Percentiles rank a stretch among this genome's conserved stretches.
Conservation (phyloP, 2,329 filamentous ascomycete species). For the Claviceps arundinis region DNA sequence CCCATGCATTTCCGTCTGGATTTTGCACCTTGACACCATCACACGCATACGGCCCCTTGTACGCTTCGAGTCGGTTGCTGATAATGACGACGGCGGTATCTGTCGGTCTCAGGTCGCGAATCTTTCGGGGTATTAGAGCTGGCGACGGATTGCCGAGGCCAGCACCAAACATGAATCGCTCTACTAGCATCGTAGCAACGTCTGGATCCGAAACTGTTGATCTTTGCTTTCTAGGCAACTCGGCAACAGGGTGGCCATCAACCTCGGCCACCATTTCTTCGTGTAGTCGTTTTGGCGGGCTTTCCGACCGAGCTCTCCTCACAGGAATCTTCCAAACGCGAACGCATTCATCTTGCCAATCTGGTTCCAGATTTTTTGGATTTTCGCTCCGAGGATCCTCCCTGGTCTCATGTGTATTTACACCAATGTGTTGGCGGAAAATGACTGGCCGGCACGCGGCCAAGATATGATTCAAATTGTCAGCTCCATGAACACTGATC, state of each 20-base stretch:
- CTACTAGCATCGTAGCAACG: slow-evolving; percentile 18
- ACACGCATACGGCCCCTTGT: slow-evolving; percentile 44
- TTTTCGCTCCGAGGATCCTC: slow-evolving; percentile 23
- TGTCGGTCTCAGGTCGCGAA: slow-evolving; percentile 16
- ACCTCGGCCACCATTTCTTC: slow-evolving; percentile 7
- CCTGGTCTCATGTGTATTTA: slow-evolving; percentile 57
- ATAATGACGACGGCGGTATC: slow-evolving; percentile 43
- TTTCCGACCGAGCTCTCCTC: slow-evolving; percentile 18
- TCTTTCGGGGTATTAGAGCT: slow-evolving; percentile 13
- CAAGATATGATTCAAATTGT: slow-evolving; percentile 67
- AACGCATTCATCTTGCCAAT: slow-evolving; percentile 64
- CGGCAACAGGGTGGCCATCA: neutral
- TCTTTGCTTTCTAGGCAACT: slow-evolving; percentile 4
- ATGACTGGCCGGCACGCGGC: slow-evolving; percentile 78
- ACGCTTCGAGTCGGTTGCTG: slow-evolving; percentile 52
- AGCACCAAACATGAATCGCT: slow-evolving; percentile 24
- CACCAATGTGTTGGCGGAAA: slow-evolving; percentile 67
- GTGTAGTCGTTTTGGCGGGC: slow-evolving; percentile 21
- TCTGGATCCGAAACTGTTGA: slow-evolving; percentile 16
- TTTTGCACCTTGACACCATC: slow-evolving; percentile 10
- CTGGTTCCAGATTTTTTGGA: slow-evolving; percentile 33
- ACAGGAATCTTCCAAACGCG: slow-evolving; percentile 71
- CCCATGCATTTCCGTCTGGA: slow-evolving; percentile 15
- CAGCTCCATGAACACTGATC: slow-evolving; percentile 62
- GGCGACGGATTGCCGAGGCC: slow-evolving; percentile 11